phyloP scores from a whole-genome alignment of 2,329 filamentous ascomycete genomes.

The Xylaria sp. region DNA sequence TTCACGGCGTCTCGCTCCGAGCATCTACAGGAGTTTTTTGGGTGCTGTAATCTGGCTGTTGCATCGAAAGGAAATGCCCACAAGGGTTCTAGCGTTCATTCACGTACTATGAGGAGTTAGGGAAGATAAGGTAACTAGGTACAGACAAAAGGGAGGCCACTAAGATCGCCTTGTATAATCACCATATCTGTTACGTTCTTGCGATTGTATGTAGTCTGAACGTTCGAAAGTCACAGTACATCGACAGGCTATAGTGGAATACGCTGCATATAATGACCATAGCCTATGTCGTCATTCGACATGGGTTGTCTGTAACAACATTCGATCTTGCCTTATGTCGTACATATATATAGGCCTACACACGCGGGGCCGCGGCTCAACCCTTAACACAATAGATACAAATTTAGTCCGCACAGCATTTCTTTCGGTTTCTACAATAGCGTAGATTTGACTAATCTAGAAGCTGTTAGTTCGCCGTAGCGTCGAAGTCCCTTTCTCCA shows the following conservation, averaged over 20 bases:
- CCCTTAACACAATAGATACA: too few relatives aligned
- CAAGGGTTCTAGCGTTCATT: neutral
- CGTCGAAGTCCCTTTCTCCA: neutral
- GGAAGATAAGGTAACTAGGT: neutral
- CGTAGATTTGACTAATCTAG: too few relatives aligned
- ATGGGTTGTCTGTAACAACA: neutral
- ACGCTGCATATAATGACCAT: neutral
- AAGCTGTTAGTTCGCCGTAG: neutral
- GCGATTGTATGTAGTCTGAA: neutral
- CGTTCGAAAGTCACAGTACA: neutral
- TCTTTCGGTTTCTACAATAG: conserved; percentile 1
- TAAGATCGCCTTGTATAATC: neutral
- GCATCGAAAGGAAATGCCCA: neutral
- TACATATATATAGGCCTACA: neutral
- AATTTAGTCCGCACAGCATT: neutral
- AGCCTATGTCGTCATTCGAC: neutral
- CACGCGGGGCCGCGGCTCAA: neutral
- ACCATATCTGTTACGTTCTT: neutral
- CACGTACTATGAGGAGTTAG: neutral
- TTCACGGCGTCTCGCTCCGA: conserved; percentile 21
- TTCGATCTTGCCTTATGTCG: neutral
- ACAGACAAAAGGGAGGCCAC: neutral
- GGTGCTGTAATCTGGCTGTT: neutral
- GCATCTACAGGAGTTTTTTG: conserved; percentile 22
- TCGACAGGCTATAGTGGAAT: neutral